Conservation (phyloP, 805 yeast genomes). For the Saccharomycopsis fermentans region DNA sequence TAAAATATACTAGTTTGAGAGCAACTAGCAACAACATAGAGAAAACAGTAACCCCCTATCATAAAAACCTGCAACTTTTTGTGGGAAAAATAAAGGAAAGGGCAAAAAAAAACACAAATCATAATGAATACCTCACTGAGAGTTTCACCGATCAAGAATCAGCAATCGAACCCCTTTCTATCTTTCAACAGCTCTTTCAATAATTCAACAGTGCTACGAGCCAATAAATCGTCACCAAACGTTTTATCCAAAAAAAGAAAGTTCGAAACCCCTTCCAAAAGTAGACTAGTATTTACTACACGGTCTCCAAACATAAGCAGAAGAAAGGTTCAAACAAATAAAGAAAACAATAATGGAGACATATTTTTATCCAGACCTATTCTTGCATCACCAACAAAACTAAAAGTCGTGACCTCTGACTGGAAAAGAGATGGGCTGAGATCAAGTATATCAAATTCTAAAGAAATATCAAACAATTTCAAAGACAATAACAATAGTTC, state of each 20-base stretch:
- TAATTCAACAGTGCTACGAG: neutral
- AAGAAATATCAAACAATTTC: neutral
- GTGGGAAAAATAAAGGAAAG: no score
- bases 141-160: neutral
- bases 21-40: neutral
- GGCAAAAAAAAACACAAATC: no score
- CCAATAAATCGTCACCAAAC: neutral
- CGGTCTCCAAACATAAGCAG: constrained; percentile 4
- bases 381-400: constrained; percentile 33
- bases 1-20: neutral
- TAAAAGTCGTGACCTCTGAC: constrained; percentile 34
- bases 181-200: neutral
- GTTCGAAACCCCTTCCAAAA: constrained; percentile 2
- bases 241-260: neutral
- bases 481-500: constrained; percentile 19
- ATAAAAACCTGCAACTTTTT: neutral
- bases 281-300: constrained; percentile 1
- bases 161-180: neutral
- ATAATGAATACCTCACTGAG: neutral
- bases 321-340: neutral
- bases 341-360: neutral
- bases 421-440: constrained; percentile 22
- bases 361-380: constrained; percentile 9
- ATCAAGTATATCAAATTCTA: neutral
- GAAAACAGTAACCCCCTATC: neutral